Evolutionary conservation across 2,329 filamentous ascomycete genomes (phyloP).

Genomic region (Sporothrix brasiliensis): DNA sequence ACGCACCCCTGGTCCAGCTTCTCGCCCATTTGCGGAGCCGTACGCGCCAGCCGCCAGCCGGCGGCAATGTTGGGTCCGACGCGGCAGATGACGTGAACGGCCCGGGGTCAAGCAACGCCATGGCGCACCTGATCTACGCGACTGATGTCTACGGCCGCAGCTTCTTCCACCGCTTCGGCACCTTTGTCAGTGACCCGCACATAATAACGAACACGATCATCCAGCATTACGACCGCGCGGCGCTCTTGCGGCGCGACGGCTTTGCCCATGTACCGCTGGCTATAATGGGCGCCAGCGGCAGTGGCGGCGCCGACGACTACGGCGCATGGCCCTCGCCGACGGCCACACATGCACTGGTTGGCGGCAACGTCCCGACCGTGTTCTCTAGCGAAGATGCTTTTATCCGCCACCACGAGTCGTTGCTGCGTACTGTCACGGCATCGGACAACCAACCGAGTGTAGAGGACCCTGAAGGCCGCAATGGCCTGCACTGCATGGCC

Average conservation of each 20-base stretch:
- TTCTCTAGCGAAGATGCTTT: slow-evolving; percentile 38
- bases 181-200: slow-evolving; percentile 40
- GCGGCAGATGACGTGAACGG: neutral
- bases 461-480: slow-evolving; percentile 55
- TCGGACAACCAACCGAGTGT: slow-evolving; percentile 42
- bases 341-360: slow-evolving; percentile 25
- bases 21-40: slow-evolving; percentile 40
- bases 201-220: slow-evolving; percentile 45
- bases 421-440: slow-evolving; percentile 46
- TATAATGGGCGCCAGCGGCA: slow-evolving; percentile 22
- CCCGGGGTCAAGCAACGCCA: neutral
- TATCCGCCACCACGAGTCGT: slow-evolving; percentile 43
- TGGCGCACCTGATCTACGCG: slow-evolving; percentile 42
- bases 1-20: slow-evolving; percentile 39
- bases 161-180: slow-evolving; percentile 52
- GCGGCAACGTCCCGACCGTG: slow-evolving; percentile 32
- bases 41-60: slow-evolving; percentile 5
- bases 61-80: slow-evolving; percentile 1
- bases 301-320: neutral
- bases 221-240: slow-evolving; percentile 41
- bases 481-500: slow-evolving; percentile 62
- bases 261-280: slow-evolving; percentile 47
- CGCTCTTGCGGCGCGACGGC: slow-evolving; percentile 52
- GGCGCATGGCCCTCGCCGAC: slow-evolving; percentile 26
- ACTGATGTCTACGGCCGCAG: slow-evolving; percentile 58